These are phyloP conservation scores for Tetrahymena thermophila DNA, from an alignment of 73 alveolate species.

Conservation along the genomic window DNA sequence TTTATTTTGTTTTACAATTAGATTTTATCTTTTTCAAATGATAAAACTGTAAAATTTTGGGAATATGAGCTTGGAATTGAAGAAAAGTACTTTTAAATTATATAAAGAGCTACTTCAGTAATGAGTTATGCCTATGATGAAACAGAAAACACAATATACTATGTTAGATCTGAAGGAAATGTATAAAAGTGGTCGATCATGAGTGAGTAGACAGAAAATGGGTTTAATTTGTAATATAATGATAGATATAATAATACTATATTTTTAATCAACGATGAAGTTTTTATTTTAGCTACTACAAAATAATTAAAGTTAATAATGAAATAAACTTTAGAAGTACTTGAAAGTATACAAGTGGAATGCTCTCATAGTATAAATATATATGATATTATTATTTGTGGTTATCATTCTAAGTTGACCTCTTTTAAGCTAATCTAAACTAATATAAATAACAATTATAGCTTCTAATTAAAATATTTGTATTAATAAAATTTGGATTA, in stretches of 20 bases:
- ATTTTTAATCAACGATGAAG: neutral
- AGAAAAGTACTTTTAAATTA: neutral
- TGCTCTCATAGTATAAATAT: neutral
- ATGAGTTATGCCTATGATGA: neutral
- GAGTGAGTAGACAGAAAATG: neutral
- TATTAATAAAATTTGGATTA: no score
- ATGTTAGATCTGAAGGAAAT: neutral
- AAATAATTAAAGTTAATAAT: neutral
- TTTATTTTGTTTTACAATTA: neutral
- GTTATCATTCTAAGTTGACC: neutral
- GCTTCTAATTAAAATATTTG: no score
- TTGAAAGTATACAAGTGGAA: neutral
- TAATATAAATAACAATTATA: neutral
- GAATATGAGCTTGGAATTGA: neutral
- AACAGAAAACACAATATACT: neutral
- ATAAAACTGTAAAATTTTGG: neutral
- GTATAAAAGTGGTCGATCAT: neutral
- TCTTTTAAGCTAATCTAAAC: neutral
- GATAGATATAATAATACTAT: neutral
- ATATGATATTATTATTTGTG: neutral
- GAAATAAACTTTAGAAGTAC: neutral
- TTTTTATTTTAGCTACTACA: neutral
- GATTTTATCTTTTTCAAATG: neutral
- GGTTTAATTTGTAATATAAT: neutral
- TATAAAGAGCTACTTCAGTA: neutral